These are phyloP conservation scores for Penicillium subrubescens DNA, from an alignment of 495 filamentous ascomycete species.

Conservation along the genomic window DNA sequence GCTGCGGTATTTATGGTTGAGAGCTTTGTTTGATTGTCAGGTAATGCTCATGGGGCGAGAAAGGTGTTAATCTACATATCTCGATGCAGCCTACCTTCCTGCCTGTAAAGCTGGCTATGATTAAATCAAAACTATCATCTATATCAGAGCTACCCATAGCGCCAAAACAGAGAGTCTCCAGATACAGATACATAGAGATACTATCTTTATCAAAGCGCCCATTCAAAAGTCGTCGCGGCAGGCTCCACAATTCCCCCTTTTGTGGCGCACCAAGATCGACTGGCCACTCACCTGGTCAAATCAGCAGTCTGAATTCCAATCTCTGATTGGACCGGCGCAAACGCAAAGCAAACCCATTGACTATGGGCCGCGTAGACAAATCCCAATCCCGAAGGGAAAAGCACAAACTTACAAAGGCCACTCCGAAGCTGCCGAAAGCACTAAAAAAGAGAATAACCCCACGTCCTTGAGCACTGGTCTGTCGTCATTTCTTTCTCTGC, in stretches of 20 bases:
- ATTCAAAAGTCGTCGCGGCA: constrained; percentile 4
- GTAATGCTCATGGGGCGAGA: no score
- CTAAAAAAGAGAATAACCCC: not conserved
- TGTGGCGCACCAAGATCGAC: not conserved
- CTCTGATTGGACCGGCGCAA: not conserved
- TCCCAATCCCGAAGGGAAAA: not conserved
- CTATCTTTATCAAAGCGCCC: not conserved
- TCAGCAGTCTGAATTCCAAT: not conserved
- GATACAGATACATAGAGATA: no score
- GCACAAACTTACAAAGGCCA: no score
- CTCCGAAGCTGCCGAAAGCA: not conserved
- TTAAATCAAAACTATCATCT: no score
- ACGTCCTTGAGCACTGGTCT: not conserved
- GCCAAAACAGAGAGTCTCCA: no score
- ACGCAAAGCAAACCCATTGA: not conserved
- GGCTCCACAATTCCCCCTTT: constrained; percentile 11
- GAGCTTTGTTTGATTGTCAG: no score
- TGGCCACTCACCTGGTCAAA: not conserved
- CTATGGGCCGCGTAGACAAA: constrained; percentile 5
- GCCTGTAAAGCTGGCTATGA: no score
- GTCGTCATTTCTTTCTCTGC: not conserved
- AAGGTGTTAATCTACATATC: no score
- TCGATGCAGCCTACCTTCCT: no score
- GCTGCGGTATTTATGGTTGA: no score
- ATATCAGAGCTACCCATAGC: no score